Base-by-base conservation (phyloP, 495 filamentous ascomycete species). In the Penicillium cinerascens region DNA sequence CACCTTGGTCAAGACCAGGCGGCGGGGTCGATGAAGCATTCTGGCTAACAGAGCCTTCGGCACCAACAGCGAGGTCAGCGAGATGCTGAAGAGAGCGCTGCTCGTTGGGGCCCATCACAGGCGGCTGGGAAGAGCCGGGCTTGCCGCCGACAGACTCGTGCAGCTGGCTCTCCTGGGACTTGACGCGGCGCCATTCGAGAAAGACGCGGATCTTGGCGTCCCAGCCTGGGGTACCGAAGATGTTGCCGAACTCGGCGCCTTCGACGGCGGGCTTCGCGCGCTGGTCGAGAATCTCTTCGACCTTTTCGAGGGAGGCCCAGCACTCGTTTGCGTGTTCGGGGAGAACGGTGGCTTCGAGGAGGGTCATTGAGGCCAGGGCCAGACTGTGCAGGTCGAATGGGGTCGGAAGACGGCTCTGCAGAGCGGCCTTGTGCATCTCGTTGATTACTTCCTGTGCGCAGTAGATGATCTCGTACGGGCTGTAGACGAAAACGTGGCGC, bases 341-440 rank as follows among this genome's bases (percentile, higher is more conserved):
- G 18, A 80, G 60, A 21, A 81, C 84, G 2, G 71, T 73, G 6
- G 90, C 78, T 59, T 90, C 84, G 22, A 85, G 66, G 7, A 95
- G 78, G 22, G 83, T 84, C 59, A 91, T 70, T 1, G 83, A 72
- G 8, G 80, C 78, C n/a, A 95, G 72, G n/a, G 77, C 77, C 25
- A 81, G 70, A 51, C 86, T 87, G 64, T 93, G 86, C 51, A 91
- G 78, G 44, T 87, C 88, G 44, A 95, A 75, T 0, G 89, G 87
- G 9, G 71, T 73, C 3, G 68, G 42, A 21, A 63, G 63, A 10
- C 74, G 71, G 46, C 55, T 61, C 33, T 68, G 63, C 17, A 75
- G 78, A 13, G 79, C 66, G 2, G 85, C 67, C 38, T 75, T 80
- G 49, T 80, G 73, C 47, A 84, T 76, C 56, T 76, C 75, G 21